These are phyloP conservation scores for Phytophthora idaei DNA, from an alignment of 352 stramenopile genomes.

Conservation along the genomic window DNA sequence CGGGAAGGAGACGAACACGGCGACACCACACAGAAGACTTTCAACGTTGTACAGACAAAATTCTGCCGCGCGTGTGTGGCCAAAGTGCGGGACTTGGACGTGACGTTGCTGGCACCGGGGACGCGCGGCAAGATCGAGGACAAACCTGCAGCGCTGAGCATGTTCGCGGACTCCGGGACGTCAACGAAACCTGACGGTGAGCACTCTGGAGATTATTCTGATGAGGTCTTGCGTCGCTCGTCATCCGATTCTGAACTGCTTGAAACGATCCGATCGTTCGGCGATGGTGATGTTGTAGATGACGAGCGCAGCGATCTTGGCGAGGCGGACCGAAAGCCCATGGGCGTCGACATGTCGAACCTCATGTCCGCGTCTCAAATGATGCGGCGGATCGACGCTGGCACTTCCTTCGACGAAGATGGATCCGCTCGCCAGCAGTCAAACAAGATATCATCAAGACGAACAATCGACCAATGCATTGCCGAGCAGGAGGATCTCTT, in stretches of 20 bases:
- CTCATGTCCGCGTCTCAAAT: slow-evolving; percentile 36
- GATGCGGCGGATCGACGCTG: slow-evolving; percentile 31
- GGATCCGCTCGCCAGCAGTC: slow-evolving; percentile 3
- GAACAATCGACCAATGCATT: slow-evolving; percentile 36
- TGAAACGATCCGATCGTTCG: slow-evolving; percentile 35
- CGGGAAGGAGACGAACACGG: slow-evolving; percentile 14
- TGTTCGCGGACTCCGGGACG: slow-evolving; percentile 26
- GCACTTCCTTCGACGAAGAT: slow-evolving; percentile 18
- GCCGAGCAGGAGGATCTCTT: slow-evolving; percentile 44
- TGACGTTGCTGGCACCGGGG: slow-evolving; percentile 27
- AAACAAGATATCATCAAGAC: slow-evolving; percentile 4
- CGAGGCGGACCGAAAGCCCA: slow-evolving; percentile 6
- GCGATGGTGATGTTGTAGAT: slow-evolving; percentile 27
- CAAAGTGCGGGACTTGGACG: slow-evolving; percentile 46
- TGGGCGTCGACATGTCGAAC: slow-evolving; percentile 34
- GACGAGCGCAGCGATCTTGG: slow-evolving; percentile 19
- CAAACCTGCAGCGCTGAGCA: slow-evolving; percentile 2
- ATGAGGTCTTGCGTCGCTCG: slow-evolving; percentile 15
- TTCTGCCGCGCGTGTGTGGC: slow-evolving; percentile 64
- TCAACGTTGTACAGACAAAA: slow-evolving; percentile 59
- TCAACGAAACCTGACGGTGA: slow-evolving; percentile 36
- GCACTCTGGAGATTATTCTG: slow-evolving; percentile 15
- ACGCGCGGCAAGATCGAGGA: slow-evolving; percentile 10
- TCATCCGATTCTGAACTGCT: slow-evolving; percentile 37
- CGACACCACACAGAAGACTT: slow-evolving; percentile 26